phyloP scores from a whole-genome alignment of 345 rosid species.

The Cardamine chenopodiifolia region DNA sequence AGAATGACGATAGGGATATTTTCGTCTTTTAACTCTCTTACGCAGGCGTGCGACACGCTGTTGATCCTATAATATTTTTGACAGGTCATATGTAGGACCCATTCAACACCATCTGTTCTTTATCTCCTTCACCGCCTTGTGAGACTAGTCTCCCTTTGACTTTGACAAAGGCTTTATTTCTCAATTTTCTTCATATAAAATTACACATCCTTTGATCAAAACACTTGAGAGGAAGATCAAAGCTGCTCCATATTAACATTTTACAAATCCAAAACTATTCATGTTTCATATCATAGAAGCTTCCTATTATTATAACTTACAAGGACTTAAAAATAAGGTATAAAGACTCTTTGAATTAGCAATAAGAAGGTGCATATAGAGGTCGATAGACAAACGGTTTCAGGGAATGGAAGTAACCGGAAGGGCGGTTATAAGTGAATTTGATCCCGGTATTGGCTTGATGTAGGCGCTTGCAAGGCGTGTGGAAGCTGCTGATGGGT shows the following conservation, averaged over 20 bases:
- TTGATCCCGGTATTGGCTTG: conserved; percentile 67
- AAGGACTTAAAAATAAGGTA: not conserved
- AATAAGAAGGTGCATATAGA: conserved; percentile 59
- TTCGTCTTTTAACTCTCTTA: conserved; percentile 8
- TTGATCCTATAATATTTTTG: not conserved
- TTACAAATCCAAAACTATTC: not conserved
- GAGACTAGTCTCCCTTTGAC: conserved; percentile 30
- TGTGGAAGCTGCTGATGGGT: conserved; percentile 87
- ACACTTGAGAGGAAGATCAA: not conserved
- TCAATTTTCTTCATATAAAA: not conserved
- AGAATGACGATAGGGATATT: conserved; percentile 14
- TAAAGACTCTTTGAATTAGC: conserved; percentile 36
- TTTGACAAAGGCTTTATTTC: conserved; percentile 20
- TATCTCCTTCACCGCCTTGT: conserved; percentile 16
- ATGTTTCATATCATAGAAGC: not conserved
- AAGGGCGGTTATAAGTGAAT: conserved; percentile 75
- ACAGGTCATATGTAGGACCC: conserved; percentile 36
- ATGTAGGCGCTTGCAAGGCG: conserved; percentile 68
- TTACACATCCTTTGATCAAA: not conserved
- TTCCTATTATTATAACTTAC: conserved; percentile 2
- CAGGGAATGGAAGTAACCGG: conserved; percentile 75
- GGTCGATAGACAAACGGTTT: conserved; percentile 76
- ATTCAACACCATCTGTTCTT: not conserved
- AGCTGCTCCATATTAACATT: conserved; percentile 23
- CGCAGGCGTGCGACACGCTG: conserved; percentile 35